Evolutionary conservation across 768 basidiomycete species (phyloP).

Genomic region (Rhodosporidiobolus sp.): DNA sequence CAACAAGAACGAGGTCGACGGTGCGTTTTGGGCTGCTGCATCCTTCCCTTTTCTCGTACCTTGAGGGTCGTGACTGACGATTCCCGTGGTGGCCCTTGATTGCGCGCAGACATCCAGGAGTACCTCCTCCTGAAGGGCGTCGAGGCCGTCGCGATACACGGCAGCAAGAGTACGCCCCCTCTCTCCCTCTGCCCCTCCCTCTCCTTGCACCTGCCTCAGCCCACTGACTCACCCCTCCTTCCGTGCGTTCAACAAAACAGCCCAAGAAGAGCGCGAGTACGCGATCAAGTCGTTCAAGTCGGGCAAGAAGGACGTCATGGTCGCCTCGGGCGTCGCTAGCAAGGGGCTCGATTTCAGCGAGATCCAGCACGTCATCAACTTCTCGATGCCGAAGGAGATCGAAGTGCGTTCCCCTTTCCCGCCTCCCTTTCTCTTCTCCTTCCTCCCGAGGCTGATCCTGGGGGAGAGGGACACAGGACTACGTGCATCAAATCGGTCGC

Average conservation of each 20-base stretch:
- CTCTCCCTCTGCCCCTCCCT: not conserved
- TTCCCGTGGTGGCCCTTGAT: not conserved
- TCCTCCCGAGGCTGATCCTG: too few relatives aligned
- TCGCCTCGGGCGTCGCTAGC: slow-evolving; percentile 93
- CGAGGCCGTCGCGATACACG: slow-evolving; percentile 97
- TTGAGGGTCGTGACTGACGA: not conserved
- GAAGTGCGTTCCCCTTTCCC: slow-evolving; percentile 52
- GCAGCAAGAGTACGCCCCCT: slow-evolving; percentile 75
- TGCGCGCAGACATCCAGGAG: slow-evolving; percentile 84
- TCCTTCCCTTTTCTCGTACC: too few relatives aligned
- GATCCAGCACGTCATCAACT: slow-evolving; percentile 98
- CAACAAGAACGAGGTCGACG: slow-evolving; percentile 99
- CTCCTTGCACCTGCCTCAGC: too few relatives aligned
- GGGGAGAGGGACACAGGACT: slow-evolving; percentile 56
- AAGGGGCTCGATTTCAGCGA: slow-evolving; percentile 99
- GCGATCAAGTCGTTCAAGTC: slow-evolving; percentile 98
- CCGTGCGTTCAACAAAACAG: slow-evolving; percentile 51
- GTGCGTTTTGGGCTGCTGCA: slow-evolving; percentile 52
- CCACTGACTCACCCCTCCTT: not conserved
- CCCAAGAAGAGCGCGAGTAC: slow-evolving; percentile 97
- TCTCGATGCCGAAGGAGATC: slow-evolving; percentile 99
- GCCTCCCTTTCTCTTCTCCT: not conserved
- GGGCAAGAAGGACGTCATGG: slow-evolving; percentile 98
- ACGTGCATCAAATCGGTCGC: slow-evolving; percentile 98
- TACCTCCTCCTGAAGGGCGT: slow-evolving; percentile 94